A percentile compares a stretch with the other conserved stretches of the same genome.
phyloP scores from a whole-genome alignment of 2,329 filamentous ascomycete genomes.

The Aspergillus felis region DNA sequence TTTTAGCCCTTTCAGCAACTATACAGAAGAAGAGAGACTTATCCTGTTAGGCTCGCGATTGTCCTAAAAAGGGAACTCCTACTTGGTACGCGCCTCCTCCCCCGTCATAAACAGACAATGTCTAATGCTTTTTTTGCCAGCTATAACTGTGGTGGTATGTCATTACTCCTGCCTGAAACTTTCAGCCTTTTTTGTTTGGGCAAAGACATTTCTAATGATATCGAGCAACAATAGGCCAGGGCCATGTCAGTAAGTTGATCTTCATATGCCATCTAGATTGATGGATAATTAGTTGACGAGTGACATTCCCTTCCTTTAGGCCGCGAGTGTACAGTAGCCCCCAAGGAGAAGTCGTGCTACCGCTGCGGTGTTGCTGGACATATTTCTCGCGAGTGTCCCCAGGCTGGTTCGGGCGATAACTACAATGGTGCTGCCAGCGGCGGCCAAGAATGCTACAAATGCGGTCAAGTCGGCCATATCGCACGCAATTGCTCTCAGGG shows the following conservation, averaged over 20 bases:
- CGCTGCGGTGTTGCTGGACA: slow-evolving; percentile 72
- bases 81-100: slow-evolving; percentile 62
- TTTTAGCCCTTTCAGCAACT: background rate
- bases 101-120: background rate
- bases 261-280: background rate
- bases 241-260: slow-evolving; percentile 68
- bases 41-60: slow-evolving; percentile 67
- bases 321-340: slow-evolving; percentile 85
- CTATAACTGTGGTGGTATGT: slow-evolving; percentile 77
- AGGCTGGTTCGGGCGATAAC: slow-evolving; percentile 43
- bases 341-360: slow-evolving; percentile 75
- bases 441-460: slow-evolving; percentile 91
- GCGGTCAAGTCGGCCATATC: slow-evolving; percentile 93
- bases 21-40: slow-evolving; percentile 18
- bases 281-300: background rate
- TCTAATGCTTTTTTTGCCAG: slow-evolving; percentile 38
- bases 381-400: slow-evolving; percentile 75
- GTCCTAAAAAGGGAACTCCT: slow-evolving; percentile 76
- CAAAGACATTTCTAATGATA: slow-evolving; percentile 23
- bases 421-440: slow-evolving; percentile 45
- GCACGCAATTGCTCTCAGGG: slow-evolving; percentile 62
- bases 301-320: slow-evolving; percentile 45
- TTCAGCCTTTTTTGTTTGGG: slow-evolving; percentile 3
- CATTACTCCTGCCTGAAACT: background rate
- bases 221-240: slow-evolving; percentile 47